phyloP scores from a whole-genome alignment of 1,139 yeast genomes.

The Kodamaea sp. region DNA sequence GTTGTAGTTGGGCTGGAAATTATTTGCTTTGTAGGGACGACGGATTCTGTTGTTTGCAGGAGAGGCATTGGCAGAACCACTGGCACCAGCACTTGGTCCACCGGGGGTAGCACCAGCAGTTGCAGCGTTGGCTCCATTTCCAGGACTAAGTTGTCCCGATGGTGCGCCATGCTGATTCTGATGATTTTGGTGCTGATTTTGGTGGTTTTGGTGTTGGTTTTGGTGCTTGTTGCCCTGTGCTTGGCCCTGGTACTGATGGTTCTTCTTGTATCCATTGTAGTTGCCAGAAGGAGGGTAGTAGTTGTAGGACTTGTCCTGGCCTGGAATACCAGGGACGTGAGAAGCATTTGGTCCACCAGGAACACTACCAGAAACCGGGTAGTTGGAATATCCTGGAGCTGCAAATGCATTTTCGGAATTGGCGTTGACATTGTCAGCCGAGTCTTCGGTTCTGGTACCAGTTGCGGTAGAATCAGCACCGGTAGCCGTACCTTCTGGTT shows the following conservation, averaged over 20 bases:
- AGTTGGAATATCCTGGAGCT: slow-evolving; percentile 7
- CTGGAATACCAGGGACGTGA: no score
- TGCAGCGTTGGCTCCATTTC: slow-evolving; percentile 3
- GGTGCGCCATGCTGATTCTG: slow-evolving; percentile 1
- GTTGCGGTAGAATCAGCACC: slow-evolving; percentile 12
- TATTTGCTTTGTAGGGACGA: slow-evolving; percentile 12
- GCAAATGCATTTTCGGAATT: no score
- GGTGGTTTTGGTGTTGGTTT: no score
- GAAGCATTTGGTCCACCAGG: slow-evolving; percentile 12
- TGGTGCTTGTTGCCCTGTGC: slow-evolving; percentile 1
- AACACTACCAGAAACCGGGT: slow-evolving; percentile 10
- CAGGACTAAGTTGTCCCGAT: neutral
- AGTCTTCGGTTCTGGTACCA: no score
- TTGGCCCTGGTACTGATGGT: slow-evolving; percentile 8
- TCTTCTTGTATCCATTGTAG: slow-evolving; percentile 11
- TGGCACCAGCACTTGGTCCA: slow-evolving; percentile 6
- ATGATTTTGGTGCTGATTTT: slow-evolving; percentile 7
- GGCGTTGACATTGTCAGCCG: slow-evolving; percentile 1
- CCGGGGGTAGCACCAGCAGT: slow-evolving; percentile 5
- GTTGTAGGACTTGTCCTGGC: slow-evolving; percentile 5
- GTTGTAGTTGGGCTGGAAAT: slow-evolving; percentile 17
- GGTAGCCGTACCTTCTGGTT: slow-evolving; percentile 5
- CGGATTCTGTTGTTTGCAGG: slow-evolving; percentile 7
- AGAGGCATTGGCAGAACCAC: slow-evolving; percentile 11
- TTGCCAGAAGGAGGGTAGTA: slow-evolving; percentile 5